A percentile compares a stretch with the other conserved stretches of the same genome.
phyloP scores from a whole-genome alignment of 2,329 filamentous ascomycete genomes.

The Lasiodiplodia theobromae region DNA sequence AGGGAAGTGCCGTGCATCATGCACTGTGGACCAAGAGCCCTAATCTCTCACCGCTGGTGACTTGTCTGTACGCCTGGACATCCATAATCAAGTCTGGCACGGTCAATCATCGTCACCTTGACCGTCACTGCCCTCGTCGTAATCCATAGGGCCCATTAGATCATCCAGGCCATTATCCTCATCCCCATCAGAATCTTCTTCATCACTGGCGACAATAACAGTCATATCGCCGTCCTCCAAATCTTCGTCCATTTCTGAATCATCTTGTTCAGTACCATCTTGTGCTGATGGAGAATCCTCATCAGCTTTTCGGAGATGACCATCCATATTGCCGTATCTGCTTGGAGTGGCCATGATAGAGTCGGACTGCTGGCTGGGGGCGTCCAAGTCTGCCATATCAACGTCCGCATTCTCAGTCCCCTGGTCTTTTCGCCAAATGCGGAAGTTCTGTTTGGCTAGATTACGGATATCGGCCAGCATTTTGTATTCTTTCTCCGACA shows the following conservation, averaged over 20 bases:
- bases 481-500: constrained; percentile 15
- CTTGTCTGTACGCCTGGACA: not conserved
- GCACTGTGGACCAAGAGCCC: not conserved
- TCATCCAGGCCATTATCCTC: constrained; percentile 24
- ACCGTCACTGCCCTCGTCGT: constrained; percentile 4
- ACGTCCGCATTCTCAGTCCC: not conserved
- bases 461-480: constrained; percentile 26
- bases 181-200: constrained; percentile 16
- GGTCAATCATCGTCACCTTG: constrained; percentile 16
- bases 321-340: constrained; percentile 40
- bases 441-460: constrained; percentile 26
- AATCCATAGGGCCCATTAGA: constrained; percentile 20
- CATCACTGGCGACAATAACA: constrained; percentile 3
- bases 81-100: not conserved
- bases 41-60: not conserved
- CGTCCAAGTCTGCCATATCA: not conserved
- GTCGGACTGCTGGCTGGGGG: constrained; percentile 2
- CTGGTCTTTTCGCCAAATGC: constrained; percentile 1
- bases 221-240: constrained; percentile 27
- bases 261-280: constrained; percentile 20
- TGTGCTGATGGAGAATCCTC: constrained; percentile 34
- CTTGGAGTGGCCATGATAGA: constrained; percentile 38
- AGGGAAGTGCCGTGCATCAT: not conserved
- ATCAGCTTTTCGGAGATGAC: not conserved
- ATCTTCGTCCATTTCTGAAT: constrained; percentile 32